Conservation (phyloP, 345 rosid species). For the Sonneratia caseolaris region DNA sequence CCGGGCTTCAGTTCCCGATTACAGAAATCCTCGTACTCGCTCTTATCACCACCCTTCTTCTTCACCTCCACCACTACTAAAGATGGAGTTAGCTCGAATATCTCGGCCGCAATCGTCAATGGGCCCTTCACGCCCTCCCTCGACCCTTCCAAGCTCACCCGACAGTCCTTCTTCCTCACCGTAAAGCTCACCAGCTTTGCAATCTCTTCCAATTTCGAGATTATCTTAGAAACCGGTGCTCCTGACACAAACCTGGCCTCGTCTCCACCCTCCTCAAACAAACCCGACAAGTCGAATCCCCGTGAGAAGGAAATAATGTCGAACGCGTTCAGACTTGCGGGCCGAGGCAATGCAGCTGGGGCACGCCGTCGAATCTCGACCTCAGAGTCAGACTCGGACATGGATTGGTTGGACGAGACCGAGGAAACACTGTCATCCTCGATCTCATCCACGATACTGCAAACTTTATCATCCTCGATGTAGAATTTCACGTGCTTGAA, state of each 20-base stretch:
- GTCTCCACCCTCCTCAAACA: constrained; percentile 10
- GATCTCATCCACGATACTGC: neutral
- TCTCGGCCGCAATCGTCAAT: constrained; percentile 6
- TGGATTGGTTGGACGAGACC: constrained; percentile 1
- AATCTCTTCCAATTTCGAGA: constrained; percentile 3
- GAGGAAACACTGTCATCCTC: neutral
- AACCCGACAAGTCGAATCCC: constrained; percentile 3
- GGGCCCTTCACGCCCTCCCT: constrained; percentile 10
- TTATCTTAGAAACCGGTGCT: constrained; percentile 5
- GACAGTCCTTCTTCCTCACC: constrained; percentile 6
- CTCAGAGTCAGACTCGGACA: constrained; percentile 8
- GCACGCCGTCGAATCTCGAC: neutral
- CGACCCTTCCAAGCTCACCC: constrained; percentile 9
- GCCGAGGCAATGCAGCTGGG: constrained; percentile 2
- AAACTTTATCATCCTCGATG: constrained; percentile 4
- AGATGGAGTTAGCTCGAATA: constrained; percentile 4
- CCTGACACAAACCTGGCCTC: constrained; percentile 5
- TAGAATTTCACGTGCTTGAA: constrained; percentile 10
- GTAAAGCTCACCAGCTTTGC: constrained; percentile 9
- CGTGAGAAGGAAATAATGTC: constrained; percentile 4
- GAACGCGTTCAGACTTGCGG: constrained; percentile 6
- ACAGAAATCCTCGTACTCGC: constrained; percentile 8
- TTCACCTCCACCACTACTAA: constrained; percentile 9
- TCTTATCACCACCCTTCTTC: constrained; percentile 5
- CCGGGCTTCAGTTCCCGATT: constrained; percentile 5